Evolutionary conservation across 176 grass and related monocot genomes (phyloP), one percentile per base, ranked within the genome.

Genomic region (Themeda triandra): DNA sequence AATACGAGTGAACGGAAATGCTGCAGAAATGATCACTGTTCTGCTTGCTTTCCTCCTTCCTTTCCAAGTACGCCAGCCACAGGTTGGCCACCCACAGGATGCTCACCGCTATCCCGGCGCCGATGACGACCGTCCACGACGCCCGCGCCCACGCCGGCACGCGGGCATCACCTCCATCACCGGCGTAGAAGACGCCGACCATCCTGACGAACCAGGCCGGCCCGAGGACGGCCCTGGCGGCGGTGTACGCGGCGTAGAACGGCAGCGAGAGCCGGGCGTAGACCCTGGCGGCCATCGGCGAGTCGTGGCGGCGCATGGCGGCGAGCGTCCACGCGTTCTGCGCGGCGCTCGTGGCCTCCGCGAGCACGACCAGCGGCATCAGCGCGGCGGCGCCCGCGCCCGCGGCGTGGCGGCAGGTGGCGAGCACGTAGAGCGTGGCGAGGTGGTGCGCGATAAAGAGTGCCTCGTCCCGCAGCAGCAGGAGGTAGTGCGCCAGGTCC

Each of bases 391-490:
- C 95, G 65, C 95, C 90, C 13, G 82, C 84, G 7, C 25, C 79
- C 7, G 84, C 88, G 6, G 86, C 80, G 70, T 45, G 86, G 13
- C 92, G 92, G 86, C 92, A 94, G 44, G 95, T 94, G 54, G 80
- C 18, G 59, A 94, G 80, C 27, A 92, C 95, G 24, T 91, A 94
- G 81, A 97, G 82, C 51, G 92, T 94, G 49, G 90, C 92, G 48
- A 97, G 72, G 78, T 97, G 92, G 89, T 97, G 95, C 40, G 95
- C 90, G 24, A 97, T 71, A 81, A 94, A 94, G 45, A 97, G 92
- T 9, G 32, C 37, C 42, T 90, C 92, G 23, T 15, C 73, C 0
- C 86, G 90, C 15, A 92, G 83, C 78, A 92, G 83, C 41, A 94
- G 66, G 46, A 94, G 78, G 86, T 97, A 97, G 66, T 94, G 90